Evolutionary conservation across 441 rosid genomes (phyloP), one percentile per base, ranked within the genome.

Genomic region (Jatropha multifida): DNA sequence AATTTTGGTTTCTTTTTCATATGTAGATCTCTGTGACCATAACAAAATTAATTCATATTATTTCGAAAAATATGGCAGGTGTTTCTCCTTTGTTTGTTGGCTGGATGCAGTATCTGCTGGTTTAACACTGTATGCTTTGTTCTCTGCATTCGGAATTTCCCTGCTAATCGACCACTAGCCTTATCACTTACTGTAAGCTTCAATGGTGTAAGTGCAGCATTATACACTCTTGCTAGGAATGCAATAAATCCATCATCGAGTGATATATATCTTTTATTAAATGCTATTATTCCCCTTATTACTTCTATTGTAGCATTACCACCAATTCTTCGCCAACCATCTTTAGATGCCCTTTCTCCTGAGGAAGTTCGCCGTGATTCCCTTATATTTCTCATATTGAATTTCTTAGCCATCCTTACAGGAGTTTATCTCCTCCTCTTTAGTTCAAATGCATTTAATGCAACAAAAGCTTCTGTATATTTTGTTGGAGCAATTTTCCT

Each of bases 111-210:
- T 82, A 95, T 95, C 54, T 93, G 98, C 66, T 95, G 98, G 99
- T 95, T 95, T 92, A 95, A 95, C 89, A 95, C 99, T 23, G 96
- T 95, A 9, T 95, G 99, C 69, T 93, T 90, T 78, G 94, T 93
- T 41, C 94, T 93, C 26, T 95, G 98, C 91, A 88, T 93, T 58
- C 82, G 83, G 15, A 93, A 93, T 80, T 95, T 95, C 88, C 91
- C 94, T 23, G 78, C 80, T n/a, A 92, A 87, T 74, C 74, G 94
- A 73, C 75, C 99, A 49, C 88, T 95, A 17, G 99, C 99, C 51
- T 74, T 95, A 6, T 92, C 98, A 14, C 97, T 95, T 23, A 94
- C 99, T 23, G 90, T 94, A 5, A 86, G 97, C 90, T 94, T 91
- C 88, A 94, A 94, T 60, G 99, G 96, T 5, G 97, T 95, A 41